Conservation (phyloP, 140 eudicot species). For the Flaveria floridana region DNA sequence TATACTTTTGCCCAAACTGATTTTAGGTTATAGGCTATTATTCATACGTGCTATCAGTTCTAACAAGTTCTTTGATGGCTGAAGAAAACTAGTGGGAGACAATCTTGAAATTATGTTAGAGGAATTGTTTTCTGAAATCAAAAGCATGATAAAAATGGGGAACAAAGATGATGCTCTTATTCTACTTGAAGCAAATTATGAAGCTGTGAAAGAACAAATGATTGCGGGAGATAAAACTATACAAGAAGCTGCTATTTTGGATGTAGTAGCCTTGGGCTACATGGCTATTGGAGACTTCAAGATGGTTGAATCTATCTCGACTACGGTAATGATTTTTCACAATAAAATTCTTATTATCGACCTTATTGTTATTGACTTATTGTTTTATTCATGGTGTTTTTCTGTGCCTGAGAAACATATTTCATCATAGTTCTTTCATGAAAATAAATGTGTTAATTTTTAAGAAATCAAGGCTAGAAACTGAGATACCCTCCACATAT, state of each 20-base stretch:
- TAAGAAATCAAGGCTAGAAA: neutral
- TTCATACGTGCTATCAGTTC: conserved; percentile 29
- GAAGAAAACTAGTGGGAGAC: conserved; percentile 38
- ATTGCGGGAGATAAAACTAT: conserved; percentile 50
- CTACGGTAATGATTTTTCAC: conserved; percentile 48
- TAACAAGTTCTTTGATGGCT: conserved; percentile 25
- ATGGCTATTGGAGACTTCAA: conserved; percentile 62
- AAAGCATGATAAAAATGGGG: conserved; percentile 58
- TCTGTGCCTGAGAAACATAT: neutral
- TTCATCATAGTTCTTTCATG: neutral
- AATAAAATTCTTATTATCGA: neutral
- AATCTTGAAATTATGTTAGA: conserved; percentile 62
- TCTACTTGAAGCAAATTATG: conserved; percentile 79
- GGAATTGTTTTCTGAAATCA: conserved; percentile 68
- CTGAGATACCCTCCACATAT: neutral
- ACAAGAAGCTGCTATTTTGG: conserved; percentile 79
- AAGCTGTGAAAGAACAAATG: conserved; percentile 69
- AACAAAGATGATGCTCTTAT: conserved; percentile 58
- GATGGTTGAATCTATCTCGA: conserved; percentile 52
- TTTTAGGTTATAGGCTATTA: conserved; percentile 4
- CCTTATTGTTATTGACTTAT: neutral
- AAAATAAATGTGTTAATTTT: neutral
- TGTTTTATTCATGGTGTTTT: neutral
- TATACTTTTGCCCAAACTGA: conserved; percentile 15
- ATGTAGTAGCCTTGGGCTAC: conserved; percentile 77